Conservation (phyloP, 495 filamentous ascomycete species). For the Aspergillus campestris region DNA sequence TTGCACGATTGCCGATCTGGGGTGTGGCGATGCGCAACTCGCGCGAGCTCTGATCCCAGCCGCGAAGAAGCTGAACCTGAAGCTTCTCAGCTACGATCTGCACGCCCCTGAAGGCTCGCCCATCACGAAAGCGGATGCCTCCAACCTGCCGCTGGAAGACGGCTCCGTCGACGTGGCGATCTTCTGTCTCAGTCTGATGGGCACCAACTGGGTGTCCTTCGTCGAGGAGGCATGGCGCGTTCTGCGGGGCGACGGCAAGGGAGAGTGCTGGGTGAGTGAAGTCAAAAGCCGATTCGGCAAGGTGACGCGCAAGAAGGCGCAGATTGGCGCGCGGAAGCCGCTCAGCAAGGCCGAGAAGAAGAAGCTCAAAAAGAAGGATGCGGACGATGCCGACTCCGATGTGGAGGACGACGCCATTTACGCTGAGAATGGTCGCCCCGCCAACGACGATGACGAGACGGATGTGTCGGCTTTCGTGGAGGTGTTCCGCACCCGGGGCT, state of each 20-base stretch:
- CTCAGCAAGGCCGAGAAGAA: conserved; percentile 48
- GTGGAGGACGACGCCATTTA: conserved; percentile 39
- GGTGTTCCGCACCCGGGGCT: conserved; percentile 68
- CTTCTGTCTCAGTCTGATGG: conserved; percentile 96
- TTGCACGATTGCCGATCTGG: conserved; percentile 78
- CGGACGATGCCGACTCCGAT: conserved; percentile 28
- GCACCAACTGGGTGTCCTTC: conserved; percentile 94
- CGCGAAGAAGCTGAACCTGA: conserved; percentile 54
- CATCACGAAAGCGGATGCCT: conserved; percentile 82
- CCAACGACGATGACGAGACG: conserved; percentile 49
- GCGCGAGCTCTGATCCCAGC: conserved; percentile 48
- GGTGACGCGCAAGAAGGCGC: conserved; percentile 46
- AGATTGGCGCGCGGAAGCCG: conserved; percentile 55
- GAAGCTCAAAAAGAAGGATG: conserved; percentile 33
- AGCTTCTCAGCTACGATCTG: conserved; percentile 60
- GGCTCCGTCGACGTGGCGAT: conserved; percentile 73
- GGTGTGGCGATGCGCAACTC: conserved; percentile 75
- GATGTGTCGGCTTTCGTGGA: conserved; percentile 85
- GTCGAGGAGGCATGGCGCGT: conserved; percentile 91
- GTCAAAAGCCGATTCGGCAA: conserved; percentile 85
- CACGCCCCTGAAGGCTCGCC: conserved; percentile 51
- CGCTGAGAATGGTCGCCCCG: conserved; percentile 39
- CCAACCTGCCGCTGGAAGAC: conserved; percentile 65
- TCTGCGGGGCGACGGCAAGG: conserved; percentile 67
- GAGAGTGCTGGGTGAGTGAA: conserved; percentile 93